A percentile compares a stretch with the other conserved stretches of the same genome.
Evolutionary conservation across 495 filamentous ascomycete genomes (phyloP).

Genomic region (Acidiella bohemica): DNA sequence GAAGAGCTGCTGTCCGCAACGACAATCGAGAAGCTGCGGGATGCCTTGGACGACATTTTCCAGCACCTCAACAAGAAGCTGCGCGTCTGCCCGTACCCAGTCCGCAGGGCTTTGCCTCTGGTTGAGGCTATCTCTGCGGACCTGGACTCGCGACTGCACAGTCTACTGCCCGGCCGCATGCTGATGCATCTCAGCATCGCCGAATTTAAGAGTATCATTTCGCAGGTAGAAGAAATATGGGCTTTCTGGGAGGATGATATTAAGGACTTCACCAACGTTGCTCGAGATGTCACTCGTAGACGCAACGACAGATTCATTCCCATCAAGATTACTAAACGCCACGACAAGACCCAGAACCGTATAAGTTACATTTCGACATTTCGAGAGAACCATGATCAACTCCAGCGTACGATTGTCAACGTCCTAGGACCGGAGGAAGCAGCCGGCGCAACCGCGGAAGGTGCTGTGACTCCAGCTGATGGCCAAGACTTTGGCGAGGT

Average conservation of each 20-base stretch:
- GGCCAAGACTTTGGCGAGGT: constrained; percentile 94
- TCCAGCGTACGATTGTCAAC: constrained; percentile 88
- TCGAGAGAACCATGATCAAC: constrained; percentile 88
- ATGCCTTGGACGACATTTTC: constrained; percentile 79
- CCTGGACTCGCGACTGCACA: constrained; percentile 71
- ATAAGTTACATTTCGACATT: constrained; percentile 89
- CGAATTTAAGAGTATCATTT: constrained; percentile 79
- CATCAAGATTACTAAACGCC: constrained; percentile 80
- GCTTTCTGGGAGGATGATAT: constrained; percentile 85
- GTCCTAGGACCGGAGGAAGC: constrained; percentile 62
- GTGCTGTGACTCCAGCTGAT: constrained; percentile 49
- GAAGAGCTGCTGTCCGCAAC: constrained; percentile 90
- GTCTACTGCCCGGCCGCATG: constrained; percentile 67
- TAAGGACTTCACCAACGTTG: constrained; percentile 95
- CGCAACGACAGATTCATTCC: constrained; percentile 95
- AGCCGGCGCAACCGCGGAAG: constrained; percentile 17
- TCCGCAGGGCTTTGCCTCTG: constrained; percentile 79
- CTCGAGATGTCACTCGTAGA: constrained; percentile 78
- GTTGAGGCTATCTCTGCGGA: constrained; percentile 97
- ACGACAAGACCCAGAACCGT: constrained; percentile 73
- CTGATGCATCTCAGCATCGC: constrained; percentile 84
- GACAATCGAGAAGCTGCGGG: constrained; percentile 76
- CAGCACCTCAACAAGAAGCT: constrained; percentile 91
- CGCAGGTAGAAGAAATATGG: constrained; percentile 71
- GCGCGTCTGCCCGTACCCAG: constrained; percentile 85